Evolutionary conservation across 108 stramenopile genomes (phyloP), one percentile per base, ranked within the genome.

Genomic region (Asterionellopsis glacialis): DNA sequence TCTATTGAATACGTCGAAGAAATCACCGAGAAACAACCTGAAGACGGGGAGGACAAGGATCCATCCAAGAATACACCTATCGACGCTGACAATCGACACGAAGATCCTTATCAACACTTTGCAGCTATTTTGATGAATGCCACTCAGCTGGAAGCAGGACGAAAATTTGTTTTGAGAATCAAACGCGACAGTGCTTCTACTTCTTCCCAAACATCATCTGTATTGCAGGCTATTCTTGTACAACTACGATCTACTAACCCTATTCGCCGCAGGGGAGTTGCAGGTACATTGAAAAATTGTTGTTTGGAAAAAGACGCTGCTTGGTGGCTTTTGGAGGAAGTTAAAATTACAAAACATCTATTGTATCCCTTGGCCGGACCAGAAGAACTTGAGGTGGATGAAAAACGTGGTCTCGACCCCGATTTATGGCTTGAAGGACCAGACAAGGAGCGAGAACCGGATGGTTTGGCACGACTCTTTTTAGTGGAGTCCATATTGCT

Each of bases 61-160:
- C 16, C 53, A 65, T 40, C 52, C 40, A 67, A 58, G 64, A 41
- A 47, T 57, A 51, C 53, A 67, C 13, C 53, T 54, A 53, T 65
- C 53, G 1, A 47, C 26, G 26, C 39, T 45, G 65, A 68, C 45
- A 41, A 55, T 65, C 23, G 67, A n/a, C 63, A 67, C 44, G 48
- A 75, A 24, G 94, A 95, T 76, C 88, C 88, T 0, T 95, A 80
- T 63, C 94, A 95, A 68, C 94, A 95, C 64, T 81, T 95, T 57
- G 86, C 88, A 5, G 78, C 84, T 11, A 75, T 95, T 13, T 51
- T 91, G 10, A 95, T 95, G 94, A 95, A 95, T 58, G 65, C 82
- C 16, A 81, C 90, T 5, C 94, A 95, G 62, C 44, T 80, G 51
- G 87, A 91, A 47, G 70, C 72, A 18, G 94, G 90, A 45, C 59